These are phyloP conservation scores for Adansonia madagascariensis DNA, from an alignment of 441 rosid species.

Conservation along the genomic window DNA sequence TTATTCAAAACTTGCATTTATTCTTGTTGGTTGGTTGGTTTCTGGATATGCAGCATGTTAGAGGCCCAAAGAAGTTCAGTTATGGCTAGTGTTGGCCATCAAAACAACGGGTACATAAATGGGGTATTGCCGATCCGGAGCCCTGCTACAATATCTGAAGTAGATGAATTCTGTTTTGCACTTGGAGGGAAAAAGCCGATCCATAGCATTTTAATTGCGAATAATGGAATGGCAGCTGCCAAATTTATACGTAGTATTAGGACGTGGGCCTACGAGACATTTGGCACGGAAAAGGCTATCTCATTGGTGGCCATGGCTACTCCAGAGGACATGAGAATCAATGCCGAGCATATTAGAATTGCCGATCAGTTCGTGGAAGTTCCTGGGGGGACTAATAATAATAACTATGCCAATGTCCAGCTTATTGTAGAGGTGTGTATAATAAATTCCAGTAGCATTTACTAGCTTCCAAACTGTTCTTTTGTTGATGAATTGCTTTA, in stretches of 20 bases:
- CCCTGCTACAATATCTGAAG: slow-evolving; percentile 63
- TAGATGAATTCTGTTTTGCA: slow-evolving; percentile 81
- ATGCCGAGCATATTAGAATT: slow-evolving; percentile 97
- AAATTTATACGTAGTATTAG: slow-evolving; percentile 96
- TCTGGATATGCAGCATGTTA: slow-evolving; percentile 61
- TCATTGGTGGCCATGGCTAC: slow-evolving; percentile 99
- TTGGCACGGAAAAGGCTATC: slow-evolving; percentile 95
- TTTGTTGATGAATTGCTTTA: slow-evolving; percentile 23
- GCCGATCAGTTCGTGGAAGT: slow-evolving; percentile 99
- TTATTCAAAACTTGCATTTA: neutral
- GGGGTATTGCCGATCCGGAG: slow-evolving; percentile 60
- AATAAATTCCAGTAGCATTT: neutral
- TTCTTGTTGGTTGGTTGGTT: slow-evolving; percentile 21
- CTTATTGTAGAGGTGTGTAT: slow-evolving; percentile 94
- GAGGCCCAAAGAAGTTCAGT: slow-evolving; percentile 56
- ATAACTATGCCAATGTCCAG: slow-evolving; percentile 99
- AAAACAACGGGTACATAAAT: slow-evolving; percentile 57
- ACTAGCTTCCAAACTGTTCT: slow-evolving; percentile 10
- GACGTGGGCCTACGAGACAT: slow-evolving; percentile 98
- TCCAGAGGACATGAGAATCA: slow-evolving; percentile 99
- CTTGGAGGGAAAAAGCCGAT: slow-evolving; percentile 89
- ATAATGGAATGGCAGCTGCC: slow-evolving; percentile 99
- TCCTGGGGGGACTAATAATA: slow-evolving; percentile 99
- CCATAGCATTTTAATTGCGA: slow-evolving; percentile 90
- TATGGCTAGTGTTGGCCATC: slow-evolving; percentile 49